Percentiles rank a stretch among this genome's conserved stretches.
phyloP scores from a whole-genome alignment of 768 basidiomycete species.

The Russula emetica region DNA sequence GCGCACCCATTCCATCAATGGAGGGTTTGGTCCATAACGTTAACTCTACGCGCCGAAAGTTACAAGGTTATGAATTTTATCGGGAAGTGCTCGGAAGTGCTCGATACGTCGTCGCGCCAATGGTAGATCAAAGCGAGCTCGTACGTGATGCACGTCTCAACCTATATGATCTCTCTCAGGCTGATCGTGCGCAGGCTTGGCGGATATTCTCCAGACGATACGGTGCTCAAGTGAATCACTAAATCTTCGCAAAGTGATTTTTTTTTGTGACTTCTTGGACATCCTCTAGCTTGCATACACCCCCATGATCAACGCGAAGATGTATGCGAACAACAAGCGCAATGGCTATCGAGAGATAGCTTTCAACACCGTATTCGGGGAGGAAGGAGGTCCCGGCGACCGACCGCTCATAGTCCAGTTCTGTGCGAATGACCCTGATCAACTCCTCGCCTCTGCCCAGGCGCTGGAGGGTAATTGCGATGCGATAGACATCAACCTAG shows the following conservation, averaged over 20 bases:
- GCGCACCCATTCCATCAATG: slow-evolving; percentile 15
- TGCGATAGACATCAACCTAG: slow-evolving; percentile 90
- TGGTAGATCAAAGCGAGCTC: slow-evolving; percentile 98
- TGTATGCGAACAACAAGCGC: slow-evolving; percentile 54
- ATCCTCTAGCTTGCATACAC: slow-evolving; percentile 74
- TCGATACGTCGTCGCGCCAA: slow-evolving; percentile 89
- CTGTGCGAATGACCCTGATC: slow-evolving; percentile 83
- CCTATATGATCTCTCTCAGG: background rate
- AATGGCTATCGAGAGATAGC: slow-evolving; percentile 55
- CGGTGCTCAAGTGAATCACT: slow-evolving; percentile 62
- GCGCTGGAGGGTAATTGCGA: slow-evolving; percentile 78
- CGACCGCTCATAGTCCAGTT: slow-evolving; percentile 90
- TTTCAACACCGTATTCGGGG: slow-evolving; percentile 65
- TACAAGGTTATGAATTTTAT: slow-evolving; percentile 82
- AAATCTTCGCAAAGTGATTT: slow-evolving; percentile 1
- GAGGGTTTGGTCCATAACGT: background rate
- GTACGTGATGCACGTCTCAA: slow-evolving; percentile 44
- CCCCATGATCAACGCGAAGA: slow-evolving; percentile 98
- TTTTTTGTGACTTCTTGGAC: slow-evolving; percentile 23
- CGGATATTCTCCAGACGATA: slow-evolving; percentile 76
- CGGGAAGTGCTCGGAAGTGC: slow-evolving; percentile 73
- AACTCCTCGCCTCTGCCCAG: slow-evolving; percentile 72
- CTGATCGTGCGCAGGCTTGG: slow-evolving; percentile 63
- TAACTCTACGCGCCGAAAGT: slow-evolving; percentile 36
- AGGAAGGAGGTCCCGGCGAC: slow-evolving; percentile 80